phyloP scores from a whole-genome alignment of 2,329 filamentous ascomycete species.

The Sporothrix pallida region DNA sequence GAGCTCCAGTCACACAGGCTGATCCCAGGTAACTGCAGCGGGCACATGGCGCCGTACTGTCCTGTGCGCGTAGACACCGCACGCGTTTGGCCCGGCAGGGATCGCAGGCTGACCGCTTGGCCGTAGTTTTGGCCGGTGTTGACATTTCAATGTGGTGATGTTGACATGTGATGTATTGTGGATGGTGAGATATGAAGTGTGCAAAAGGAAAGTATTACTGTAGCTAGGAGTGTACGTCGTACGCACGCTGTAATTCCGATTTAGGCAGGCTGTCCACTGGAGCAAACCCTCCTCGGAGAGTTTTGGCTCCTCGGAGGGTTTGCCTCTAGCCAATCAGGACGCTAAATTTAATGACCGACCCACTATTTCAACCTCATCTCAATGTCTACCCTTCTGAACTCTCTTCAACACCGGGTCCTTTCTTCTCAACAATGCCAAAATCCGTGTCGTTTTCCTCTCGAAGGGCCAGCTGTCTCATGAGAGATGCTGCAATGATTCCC shows the following conservation, averaged over 20 bases:
- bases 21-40: slow-evolving; percentile 6
- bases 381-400: background rate
- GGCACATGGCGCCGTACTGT: slow-evolving; percentile 25
- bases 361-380: background rate
- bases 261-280: background rate
- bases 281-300: slow-evolving; percentile 25
- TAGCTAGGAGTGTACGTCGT: background rate
- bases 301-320: slow-evolving; percentile 24
- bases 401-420: background rate
- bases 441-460: background rate
- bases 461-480: background rate
- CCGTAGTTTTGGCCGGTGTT: background rate
- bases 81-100: slow-evolving; percentile 22
- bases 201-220: background rate
- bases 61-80: slow-evolving; percentile 17
- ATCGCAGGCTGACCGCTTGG: slow-evolving; percentile 24
- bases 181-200: background rate
- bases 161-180: background rate
- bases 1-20: slow-evolving; percentile 14
- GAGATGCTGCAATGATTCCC: background rate
- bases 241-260: background rate
- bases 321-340: background rate
- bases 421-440: background rate
- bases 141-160: background rate
- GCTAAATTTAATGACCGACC: background rate